Conservation (phyloP, 2,329 filamentous ascomycete genomes). For the Calonectria montana region DNA sequence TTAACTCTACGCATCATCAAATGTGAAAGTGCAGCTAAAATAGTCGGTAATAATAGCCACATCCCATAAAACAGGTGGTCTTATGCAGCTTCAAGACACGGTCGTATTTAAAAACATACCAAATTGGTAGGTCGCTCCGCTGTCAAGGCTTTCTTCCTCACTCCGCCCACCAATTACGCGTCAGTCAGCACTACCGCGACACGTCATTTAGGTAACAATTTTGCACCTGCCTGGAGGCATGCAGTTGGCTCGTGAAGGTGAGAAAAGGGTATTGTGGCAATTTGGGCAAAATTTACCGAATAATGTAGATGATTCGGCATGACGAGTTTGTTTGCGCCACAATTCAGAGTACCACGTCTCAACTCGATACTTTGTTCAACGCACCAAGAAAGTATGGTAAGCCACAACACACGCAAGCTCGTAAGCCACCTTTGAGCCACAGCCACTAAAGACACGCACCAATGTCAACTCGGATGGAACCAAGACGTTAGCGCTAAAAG, state of each 20-base stretch:
- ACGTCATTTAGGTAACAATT: neutral
- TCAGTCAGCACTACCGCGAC: neutral
- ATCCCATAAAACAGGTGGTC: too few relatives aligned
- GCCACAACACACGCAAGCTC: neutral
- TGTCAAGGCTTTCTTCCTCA: neutral
- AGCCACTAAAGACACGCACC: neutral
- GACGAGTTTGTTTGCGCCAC: neutral
- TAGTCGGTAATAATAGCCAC: too few relatives aligned
- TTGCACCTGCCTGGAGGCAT: neutral
- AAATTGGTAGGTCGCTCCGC: neutral
- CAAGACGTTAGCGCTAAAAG: neutral
- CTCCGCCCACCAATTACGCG: neutral
- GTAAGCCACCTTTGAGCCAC: neutral
- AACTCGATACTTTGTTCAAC: neutral
- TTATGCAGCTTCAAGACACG: too few relatives aligned
- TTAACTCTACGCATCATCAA: too few relatives aligned
- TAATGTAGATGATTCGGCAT: too few relatives aligned
- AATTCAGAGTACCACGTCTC: neutral
- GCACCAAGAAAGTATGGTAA: neutral
- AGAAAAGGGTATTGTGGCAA: too few relatives aligned
- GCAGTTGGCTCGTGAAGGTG: neutral
- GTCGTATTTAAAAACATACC: neutral
- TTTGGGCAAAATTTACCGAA: too few relatives aligned
- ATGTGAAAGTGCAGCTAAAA: too few relatives aligned
- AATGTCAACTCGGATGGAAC: too few relatives aligned